Conservation (phyloP, 73 alveolate genomes). For the Tetrahymena elliotti region DNA sequence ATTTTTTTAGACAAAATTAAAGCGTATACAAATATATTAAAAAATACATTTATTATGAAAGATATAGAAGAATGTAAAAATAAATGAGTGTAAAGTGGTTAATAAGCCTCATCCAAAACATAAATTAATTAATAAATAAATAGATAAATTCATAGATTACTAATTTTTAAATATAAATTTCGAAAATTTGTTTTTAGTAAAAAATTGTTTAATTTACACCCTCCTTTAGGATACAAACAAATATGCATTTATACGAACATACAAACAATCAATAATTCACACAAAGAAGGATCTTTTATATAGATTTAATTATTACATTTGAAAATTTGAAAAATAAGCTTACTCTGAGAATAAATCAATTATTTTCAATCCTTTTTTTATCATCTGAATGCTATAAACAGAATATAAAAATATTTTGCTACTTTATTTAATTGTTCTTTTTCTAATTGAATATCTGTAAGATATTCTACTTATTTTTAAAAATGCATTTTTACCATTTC, state of each 20-base stretch:
- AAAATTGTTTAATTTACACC: neutral
- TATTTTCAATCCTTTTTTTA: neutral
- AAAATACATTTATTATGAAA: neutral
- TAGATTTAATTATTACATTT: neutral
- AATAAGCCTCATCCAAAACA: neutral
- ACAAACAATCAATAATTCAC: too few species aligned
- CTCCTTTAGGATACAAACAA: too few species aligned
- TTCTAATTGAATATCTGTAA: neutral
- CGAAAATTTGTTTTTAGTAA: neutral
- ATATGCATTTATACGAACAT: too few species aligned
- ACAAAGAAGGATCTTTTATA: neutral
- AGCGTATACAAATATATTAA: neutral
- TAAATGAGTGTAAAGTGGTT: neutral
- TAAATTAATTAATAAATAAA: too few species aligned
- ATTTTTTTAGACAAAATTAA: neutral
- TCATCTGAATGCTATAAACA: neutral
- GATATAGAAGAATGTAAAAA: neutral
- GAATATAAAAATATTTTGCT: neutral
- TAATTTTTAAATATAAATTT: too few species aligned
- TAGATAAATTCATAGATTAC: neutral
- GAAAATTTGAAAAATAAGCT: neutral
- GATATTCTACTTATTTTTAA: neutral
- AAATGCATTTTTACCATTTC: neutral
- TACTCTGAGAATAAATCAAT: neutral
- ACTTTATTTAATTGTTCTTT: neutral